These are phyloP conservation scores for Entonaema liquescens DNA, from an alignment of 495 filamentous ascomycete genomes.

Conservation along the genomic window DNA sequence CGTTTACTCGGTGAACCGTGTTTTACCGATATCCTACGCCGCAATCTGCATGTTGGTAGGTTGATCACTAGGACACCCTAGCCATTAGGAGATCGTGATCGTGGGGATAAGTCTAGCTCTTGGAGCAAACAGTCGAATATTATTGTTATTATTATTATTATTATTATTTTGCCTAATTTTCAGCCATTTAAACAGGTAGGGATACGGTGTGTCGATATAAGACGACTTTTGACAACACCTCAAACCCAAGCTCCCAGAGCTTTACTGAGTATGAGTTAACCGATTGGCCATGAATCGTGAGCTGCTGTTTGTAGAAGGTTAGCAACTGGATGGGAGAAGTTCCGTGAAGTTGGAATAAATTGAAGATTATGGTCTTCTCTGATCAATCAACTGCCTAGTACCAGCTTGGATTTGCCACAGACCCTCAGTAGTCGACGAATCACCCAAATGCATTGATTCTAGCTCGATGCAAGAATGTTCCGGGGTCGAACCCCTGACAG, in stretches of 20 bases:
- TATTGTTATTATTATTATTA: background rate
- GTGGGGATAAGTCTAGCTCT: background rate
- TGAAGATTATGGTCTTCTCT: background rate
- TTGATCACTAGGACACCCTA: background rate
- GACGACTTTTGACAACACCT: background rate
- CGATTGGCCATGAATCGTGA: background rate
- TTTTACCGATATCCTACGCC: background rate
- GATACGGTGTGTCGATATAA: background rate
- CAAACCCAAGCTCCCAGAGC: background rate
- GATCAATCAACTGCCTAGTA: conserved; percentile 7
- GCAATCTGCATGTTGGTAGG: background rate
- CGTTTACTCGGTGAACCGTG: background rate
- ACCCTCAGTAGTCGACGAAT: conserved; percentile 41
- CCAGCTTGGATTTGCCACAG: background rate
- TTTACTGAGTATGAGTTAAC: background rate
- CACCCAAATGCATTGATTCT: conserved; percentile 42
- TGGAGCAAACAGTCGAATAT: background rate
- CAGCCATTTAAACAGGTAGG: background rate
- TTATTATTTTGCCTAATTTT: background rate
- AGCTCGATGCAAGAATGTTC: conserved; percentile 34
- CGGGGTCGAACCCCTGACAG: conserved; percentile 24
- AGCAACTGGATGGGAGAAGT: background rate
- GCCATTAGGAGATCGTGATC: background rate
- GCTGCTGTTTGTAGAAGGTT: too few species aligned
- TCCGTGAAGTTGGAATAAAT: background rate